A percentile compares a stretch with the other conserved stretches of the same genome.
These are phyloP conservation scores for Striga hermonthica DNA, from an alignment of 305 asterid genomes.

Conservation along the genomic window DNA sequence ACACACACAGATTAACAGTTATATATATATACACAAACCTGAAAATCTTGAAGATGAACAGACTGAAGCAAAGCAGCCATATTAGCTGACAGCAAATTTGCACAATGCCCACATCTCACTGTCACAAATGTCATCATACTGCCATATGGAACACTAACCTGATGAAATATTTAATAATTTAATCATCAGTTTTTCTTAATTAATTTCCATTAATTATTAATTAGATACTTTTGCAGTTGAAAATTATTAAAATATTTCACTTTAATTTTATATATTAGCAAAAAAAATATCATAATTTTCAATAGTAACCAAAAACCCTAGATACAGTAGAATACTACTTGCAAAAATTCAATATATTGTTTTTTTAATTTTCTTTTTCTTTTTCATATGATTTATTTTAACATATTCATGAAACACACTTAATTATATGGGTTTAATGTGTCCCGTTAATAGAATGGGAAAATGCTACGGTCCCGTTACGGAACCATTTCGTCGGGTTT, in stretches of 20 bases:
- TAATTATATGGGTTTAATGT: too few relatives aligned
- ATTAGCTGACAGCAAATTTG: slow-evolving; percentile 71
- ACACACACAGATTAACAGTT: neutral
- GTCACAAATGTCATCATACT: slow-evolving; percentile 63
- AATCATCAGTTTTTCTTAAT: neutral
- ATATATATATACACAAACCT: slow-evolving; percentile 31
- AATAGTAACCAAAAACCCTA: too few relatives aligned
- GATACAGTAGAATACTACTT: too few relatives aligned
- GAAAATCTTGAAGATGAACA: slow-evolving; percentile 58
- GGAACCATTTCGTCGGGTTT: too few relatives aligned
- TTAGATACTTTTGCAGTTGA: neutral
- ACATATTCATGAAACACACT: too few relatives aligned
- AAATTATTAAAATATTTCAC: slow-evolving; percentile 10
- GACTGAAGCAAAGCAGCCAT: slow-evolving; percentile 63
- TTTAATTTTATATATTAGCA: too few relatives aligned
- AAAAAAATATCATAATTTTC: neutral
- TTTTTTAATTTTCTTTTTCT: too few relatives aligned
- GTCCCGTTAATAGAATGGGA: too few relatives aligned
- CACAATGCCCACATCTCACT: slow-evolving; percentile 89
- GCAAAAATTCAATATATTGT: too few relatives aligned
- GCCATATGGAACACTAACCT: slow-evolving; percentile 84
- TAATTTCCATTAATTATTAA: too few relatives aligned
- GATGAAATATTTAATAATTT: slow-evolving; percentile 5
- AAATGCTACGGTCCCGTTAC: too few relatives aligned
- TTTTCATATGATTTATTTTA: too few relatives aligned